Evolutionary conservation across 139 green algal genomes (phyloP).

Genomic region (Bryopsis sp.): DNA sequence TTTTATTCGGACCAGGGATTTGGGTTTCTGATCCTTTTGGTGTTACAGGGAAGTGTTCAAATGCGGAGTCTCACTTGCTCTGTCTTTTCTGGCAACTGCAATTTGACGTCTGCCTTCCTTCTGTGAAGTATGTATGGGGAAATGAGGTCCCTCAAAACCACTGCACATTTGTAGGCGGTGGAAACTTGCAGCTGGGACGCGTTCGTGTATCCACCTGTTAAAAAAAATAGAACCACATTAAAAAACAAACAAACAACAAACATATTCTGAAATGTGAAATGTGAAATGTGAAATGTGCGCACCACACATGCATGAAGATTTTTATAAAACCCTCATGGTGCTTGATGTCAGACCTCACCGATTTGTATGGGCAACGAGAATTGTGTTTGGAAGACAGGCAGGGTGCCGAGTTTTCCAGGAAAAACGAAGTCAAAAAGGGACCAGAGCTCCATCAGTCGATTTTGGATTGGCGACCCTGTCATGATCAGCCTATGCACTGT

Average conservation of each 20-base stretch:
- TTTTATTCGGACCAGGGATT: too few species aligned
- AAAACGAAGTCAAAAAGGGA: conserved; percentile 99
- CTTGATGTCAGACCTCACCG: too few species aligned
- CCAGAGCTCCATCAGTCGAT: conserved; percentile 93
- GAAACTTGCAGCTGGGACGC: conserved; percentile 6
- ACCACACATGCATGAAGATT: too few species aligned
- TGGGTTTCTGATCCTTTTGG: not conserved
- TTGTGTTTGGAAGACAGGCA: conserved; percentile 92
- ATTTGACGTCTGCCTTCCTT: conserved; percentile 81
- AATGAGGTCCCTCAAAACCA: conserved; percentile 91
- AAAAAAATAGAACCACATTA: not conserved
- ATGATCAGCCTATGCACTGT: conserved; percentile 84
- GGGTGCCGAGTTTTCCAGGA: conserved; percentile 84
- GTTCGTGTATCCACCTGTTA: conserved; percentile 12
- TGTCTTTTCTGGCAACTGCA: conserved; percentile 86
- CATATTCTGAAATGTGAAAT: too few species aligned
- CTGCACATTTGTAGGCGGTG: conserved; percentile 63
- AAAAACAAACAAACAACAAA: conserved; percentile 8
- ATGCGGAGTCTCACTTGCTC: conserved; percentile 52
- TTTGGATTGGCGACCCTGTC: conserved; percentile 92
- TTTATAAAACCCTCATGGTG: too few species aligned
- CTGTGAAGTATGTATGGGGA: conserved; percentile 90
- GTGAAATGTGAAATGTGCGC: too few species aligned
- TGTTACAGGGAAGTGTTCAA: not conserved
- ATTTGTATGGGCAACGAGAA: conserved; percentile 88